phyloP scores from a whole-genome alignment of 306 rosid genomes.

The Sphenostylis stenocarpa region DNA sequence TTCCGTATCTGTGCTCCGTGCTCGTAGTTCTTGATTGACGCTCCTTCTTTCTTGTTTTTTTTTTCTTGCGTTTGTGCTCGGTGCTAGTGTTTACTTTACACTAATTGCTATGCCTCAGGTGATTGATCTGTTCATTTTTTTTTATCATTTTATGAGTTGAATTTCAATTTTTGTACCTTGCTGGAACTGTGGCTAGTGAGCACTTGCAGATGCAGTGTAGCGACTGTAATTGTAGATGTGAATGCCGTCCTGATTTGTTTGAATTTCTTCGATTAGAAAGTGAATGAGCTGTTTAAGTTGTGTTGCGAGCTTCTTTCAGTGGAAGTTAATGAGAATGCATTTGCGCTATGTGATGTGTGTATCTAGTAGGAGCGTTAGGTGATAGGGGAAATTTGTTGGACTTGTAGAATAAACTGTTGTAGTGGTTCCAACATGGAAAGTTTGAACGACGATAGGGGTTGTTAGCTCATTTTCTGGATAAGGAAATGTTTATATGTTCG shows the following conservation, averaged over 20 bases:
- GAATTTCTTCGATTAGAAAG: neutral
- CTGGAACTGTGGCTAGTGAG: slow-evolving; percentile 13
- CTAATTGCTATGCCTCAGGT: neutral
- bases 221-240: slow-evolving; percentile 1
- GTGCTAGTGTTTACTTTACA: neutral
- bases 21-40: neutral
- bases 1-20: neutral
- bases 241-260: slow-evolving; percentile 2
- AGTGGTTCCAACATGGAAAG: slow-evolving; percentile 1
- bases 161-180: neutral
- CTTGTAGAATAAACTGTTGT: neutral
- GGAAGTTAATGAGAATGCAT: neutral
- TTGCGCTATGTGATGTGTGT: neutral
- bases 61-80: neutral
- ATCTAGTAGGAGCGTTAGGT: neutral
- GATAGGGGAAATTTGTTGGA: neutral
- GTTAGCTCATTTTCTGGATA: slow-evolving; percentile 10
- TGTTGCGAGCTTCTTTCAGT: slow-evolving; percentile 24
- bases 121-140: slow-evolving; percentile 27
- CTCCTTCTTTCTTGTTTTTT: neutral
- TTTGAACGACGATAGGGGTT: slow-evolving; percentile 23
- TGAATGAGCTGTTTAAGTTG: slow-evolving; percentile 18
- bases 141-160: neutral
- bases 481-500: neutral
- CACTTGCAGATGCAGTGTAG: slow-evolving; percentile 27